Evolutionary conservation across 2,329 filamentous ascomycete species (phyloP).

Genomic region (Sporothrix inflata): DNA sequence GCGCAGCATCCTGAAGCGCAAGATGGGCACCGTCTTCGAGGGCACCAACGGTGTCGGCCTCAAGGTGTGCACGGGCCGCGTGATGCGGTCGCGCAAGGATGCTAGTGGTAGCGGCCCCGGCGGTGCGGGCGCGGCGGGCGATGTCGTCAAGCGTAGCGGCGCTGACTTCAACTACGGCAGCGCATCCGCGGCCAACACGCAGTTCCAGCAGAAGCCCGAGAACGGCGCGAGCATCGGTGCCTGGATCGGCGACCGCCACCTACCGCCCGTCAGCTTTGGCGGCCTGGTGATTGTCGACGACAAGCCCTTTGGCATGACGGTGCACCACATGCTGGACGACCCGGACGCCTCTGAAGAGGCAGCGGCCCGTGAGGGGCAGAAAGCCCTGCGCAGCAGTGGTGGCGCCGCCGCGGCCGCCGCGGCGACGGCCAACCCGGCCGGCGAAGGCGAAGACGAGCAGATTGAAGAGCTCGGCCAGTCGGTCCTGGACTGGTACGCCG

Average conservation of each 20-base stretch:
- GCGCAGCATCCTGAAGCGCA: conserved; percentile 69
- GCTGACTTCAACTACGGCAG: conserved; percentile 38
- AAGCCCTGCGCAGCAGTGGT: conserved; percentile 35
- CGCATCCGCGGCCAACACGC: conserved; percentile 63
- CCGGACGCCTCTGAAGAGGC: conserved; percentile 48
- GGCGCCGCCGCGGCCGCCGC: conserved; percentile 32
- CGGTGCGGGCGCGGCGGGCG: neutral
- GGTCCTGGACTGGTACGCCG: conserved; percentile 49
- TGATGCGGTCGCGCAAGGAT: conserved; percentile 33
- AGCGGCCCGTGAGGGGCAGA: conserved; percentile 29
- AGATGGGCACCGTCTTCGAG: conserved; percentile 68
- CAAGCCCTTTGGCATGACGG: conserved; percentile 88
- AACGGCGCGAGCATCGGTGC: conserved; percentile 94
- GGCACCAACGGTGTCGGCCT: conserved; percentile 49
- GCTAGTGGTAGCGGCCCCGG: no score
- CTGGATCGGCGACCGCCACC: conserved; percentile 80
- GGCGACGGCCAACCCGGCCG: conserved; percentile 32
- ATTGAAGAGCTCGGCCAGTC: conserved; percentile 40
- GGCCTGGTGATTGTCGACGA: conserved; percentile 85
- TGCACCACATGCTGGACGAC: conserved; percentile 92
- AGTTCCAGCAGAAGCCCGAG: conserved; percentile 75
- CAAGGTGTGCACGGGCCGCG: conserved; percentile 39
- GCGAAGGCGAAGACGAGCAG: conserved; percentile 37
- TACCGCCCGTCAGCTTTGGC: conserved; percentile 89
- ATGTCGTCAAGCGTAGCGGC: neutral